Evolutionary conservation across 768 basidiomycete genomes (phyloP).

Genomic region (Hemileccinum rubropunctum): DNA sequence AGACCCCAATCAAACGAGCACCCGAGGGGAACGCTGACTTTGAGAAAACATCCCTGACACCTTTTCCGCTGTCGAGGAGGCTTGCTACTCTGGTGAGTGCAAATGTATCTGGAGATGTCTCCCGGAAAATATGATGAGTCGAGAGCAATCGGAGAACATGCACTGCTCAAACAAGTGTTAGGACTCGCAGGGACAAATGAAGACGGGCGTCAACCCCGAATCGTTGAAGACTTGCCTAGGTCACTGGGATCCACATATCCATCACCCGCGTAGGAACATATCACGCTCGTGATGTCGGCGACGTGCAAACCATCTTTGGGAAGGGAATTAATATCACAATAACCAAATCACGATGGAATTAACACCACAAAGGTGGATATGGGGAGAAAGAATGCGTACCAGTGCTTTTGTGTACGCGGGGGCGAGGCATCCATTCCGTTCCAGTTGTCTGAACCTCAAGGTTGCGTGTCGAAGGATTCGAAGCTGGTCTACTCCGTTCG

Average conservation of each 20-base stretch:
- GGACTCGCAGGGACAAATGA: not conserved
- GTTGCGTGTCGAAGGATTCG: not conserved
- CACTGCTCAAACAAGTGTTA: constrained; percentile 35
- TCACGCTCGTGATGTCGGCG: constrained; percentile 20
- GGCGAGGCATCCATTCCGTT: not conserved
- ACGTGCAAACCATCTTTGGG: constrained; percentile 19
- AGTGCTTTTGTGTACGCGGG: not conserved
- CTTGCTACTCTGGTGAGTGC: constrained; percentile 69
- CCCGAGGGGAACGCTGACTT: constrained; percentile 34
- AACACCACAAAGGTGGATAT: not conserved
- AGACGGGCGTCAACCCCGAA: not conserved
- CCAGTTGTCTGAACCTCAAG: not conserved
- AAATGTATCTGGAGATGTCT: constrained; percentile 70
- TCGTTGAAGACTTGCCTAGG: constrained; percentile 9
- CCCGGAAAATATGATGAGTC: constrained; percentile 72
- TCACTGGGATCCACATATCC: constrained; percentile 18
- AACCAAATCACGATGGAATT: not conserved
- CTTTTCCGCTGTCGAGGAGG: constrained; percentile 65
- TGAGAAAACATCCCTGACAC: constrained; percentile 44
- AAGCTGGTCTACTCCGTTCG: not conserved
- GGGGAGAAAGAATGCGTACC: constrained; percentile 7
- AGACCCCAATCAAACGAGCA: not conserved
- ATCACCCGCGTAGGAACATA: constrained; percentile 15
- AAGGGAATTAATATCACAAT: not conserved
- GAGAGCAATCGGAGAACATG: constrained; percentile 75